A percentile compares a stretch with the other conserved stretches of the same genome.
Conservation (phyloP, 176 grass and related monocot species). For the Oryza meridionalis region DNA sequence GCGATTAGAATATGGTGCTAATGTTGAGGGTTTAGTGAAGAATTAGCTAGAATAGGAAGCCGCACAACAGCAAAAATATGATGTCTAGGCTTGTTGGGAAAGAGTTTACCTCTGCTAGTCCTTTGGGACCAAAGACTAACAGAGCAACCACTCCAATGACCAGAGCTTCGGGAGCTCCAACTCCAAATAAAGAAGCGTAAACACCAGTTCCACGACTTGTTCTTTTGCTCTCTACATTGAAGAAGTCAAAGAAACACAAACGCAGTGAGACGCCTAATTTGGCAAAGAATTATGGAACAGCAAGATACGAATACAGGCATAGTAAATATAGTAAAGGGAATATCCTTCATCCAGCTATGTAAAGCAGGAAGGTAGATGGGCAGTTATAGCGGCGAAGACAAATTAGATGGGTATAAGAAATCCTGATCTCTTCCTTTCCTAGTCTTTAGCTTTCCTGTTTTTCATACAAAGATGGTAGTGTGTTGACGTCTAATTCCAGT, state of each 20-base stretch:
- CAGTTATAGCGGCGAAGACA: background rate
- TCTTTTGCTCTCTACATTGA: constrained; percentile 55
- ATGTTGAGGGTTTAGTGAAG: background rate
- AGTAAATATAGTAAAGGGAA: background rate
- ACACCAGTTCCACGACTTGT: constrained; percentile 51
- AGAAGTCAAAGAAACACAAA: background rate
- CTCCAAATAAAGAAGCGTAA: constrained; percentile 92
- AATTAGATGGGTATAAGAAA: background rate
- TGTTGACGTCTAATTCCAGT: too few relatives aligned
- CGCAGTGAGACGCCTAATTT: background rate
- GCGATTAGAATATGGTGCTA: background rate
- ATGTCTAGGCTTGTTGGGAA: background rate
- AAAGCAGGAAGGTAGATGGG: background rate
- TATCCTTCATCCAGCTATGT: background rate
- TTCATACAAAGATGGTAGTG: too few relatives aligned
- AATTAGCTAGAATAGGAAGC: constrained; percentile 1
- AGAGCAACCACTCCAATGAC: constrained; percentile 97
- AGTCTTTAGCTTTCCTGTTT: too few relatives aligned
- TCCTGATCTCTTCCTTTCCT: too few relatives aligned
- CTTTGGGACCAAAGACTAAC: constrained; percentile 95
- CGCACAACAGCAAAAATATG: background rate
- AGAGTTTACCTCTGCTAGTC: constrained; percentile 82
- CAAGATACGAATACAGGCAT: background rate
- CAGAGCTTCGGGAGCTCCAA: constrained; percentile 89
- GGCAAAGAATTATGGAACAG: background rate